Evolutionary conservation across 345 rosid genomes (phyloP).

Genomic region (Abelmoschus esculentus): DNA sequence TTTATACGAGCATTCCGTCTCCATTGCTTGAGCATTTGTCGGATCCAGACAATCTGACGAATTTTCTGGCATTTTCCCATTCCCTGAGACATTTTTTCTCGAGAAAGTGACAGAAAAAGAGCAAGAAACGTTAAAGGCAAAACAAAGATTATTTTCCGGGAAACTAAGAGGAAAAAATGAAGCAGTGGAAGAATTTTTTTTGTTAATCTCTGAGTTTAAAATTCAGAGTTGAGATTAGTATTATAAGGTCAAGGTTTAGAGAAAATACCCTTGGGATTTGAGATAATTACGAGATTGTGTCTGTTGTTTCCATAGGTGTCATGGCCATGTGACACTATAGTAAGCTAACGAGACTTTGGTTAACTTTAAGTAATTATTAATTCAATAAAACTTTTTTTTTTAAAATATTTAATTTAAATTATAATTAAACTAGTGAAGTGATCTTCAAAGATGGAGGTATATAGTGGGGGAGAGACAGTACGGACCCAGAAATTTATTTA

Average conservation of each 20-base stretch:
- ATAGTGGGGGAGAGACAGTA: too few species aligned
- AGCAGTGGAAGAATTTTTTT: neutral
- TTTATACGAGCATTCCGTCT: slow-evolving; percentile 48
- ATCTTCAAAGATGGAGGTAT: too few species aligned
- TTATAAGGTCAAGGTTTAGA: neutral
- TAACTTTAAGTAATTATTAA: neutral
- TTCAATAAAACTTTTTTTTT: neutral
- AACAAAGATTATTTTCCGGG: slow-evolving; percentile 3
- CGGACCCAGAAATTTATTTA: too few species aligned
- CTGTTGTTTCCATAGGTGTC: neutral
- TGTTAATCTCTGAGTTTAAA: neutral
- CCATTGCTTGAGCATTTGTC: slow-evolving; percentile 76
- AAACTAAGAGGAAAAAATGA: slow-evolving; percentile 13
- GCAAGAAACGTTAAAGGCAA: neutral
- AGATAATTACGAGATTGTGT: slow-evolving; percentile 25
- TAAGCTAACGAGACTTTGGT: neutral
- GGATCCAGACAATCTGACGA: slow-evolving; percentile 63
- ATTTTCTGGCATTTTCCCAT: slow-evolving; percentile 51
- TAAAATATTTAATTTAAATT: neutral
- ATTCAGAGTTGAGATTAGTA: neutral
- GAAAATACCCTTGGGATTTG: neutral
- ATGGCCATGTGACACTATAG: slow-evolving; percentile 7
- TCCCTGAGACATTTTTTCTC: slow-evolving; percentile 10
- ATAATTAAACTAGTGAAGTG: neutral
- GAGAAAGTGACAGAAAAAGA: neutral